Conservation (phyloP, 345 rosid genomes). For the Adansonia digitata region DNA sequence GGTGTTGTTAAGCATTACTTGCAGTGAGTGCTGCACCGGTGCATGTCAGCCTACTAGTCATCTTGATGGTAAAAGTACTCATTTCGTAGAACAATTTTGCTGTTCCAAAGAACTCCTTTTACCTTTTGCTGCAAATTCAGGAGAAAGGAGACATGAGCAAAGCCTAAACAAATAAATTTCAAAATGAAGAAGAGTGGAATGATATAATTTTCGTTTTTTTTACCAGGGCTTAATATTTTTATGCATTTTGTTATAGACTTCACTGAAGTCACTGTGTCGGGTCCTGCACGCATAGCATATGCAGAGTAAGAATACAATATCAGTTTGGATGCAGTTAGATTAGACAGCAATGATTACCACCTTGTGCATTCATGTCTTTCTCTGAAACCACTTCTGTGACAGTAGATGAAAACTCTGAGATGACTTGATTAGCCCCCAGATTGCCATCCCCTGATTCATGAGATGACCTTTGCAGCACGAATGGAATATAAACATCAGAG, state of each 20-base stretch:
- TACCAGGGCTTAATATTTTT: conserved; percentile 69
- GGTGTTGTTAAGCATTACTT: neutral
- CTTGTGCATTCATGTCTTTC: conserved; percentile 35
- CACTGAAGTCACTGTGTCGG: conserved; percentile 44
- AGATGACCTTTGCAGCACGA: conserved; percentile 34
- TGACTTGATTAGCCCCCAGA: conserved; percentile 25
- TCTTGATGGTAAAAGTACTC: conserved; percentile 19
- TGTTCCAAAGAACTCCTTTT: conserved; percentile 19
- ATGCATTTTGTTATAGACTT: conserved; percentile 61
- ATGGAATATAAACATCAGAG: conserved; percentile 12
- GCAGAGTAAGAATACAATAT: neutral
- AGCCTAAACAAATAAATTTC: neutral
- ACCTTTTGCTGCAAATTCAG: conserved; percentile 41
- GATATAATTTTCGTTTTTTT: conserved; percentile 6
- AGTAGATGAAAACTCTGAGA: conserved; percentile 51
- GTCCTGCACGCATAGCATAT: conserved; percentile 34
- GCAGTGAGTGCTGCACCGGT: conserved; percentile 23
- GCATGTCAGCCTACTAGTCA: conserved; percentile 22
- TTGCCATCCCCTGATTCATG: conserved; percentile 28
- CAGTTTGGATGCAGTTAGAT: neutral
- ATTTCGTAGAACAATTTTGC: conserved; percentile 24
- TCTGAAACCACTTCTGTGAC: conserved; percentile 37
- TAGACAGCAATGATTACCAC: conserved; percentile 18
- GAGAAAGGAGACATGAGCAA: neutral
- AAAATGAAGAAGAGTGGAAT: neutral